Evolutionary conservation across 352 stramenopile genomes (phyloP).

Genomic region (Pythium sp.): DNA sequence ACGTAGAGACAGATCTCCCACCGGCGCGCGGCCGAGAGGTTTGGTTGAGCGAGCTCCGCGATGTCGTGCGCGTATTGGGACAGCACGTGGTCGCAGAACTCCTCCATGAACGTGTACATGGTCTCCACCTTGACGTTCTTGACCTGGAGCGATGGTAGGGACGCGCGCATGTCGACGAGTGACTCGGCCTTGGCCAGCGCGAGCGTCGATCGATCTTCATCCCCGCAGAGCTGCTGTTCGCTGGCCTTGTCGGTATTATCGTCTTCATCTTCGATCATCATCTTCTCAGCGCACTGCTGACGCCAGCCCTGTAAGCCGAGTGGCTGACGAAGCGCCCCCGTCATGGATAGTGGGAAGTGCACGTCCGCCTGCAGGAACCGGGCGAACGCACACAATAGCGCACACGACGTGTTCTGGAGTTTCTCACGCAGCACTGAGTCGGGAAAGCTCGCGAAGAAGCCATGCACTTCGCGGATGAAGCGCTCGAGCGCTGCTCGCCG

Average conservation of each 20-base stretch:
- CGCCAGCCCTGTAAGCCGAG: conserved; percentile 51
- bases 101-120: conserved; percentile 77
- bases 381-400: conserved; percentile 44
- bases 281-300: conserved; percentile 47
- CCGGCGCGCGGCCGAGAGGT: conserved; percentile 45
- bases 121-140: conserved; percentile 63
- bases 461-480: conserved; percentile 42
- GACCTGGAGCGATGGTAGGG: conserved; percentile 50
- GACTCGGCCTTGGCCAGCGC: conserved; percentile 8
- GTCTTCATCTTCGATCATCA: conserved; percentile 35
- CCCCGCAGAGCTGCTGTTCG: neutral
- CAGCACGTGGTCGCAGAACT: conserved; percentile 71
- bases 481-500: conserved; percentile 36
- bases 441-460: conserved; percentile 39
- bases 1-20: conserved; percentile 79
- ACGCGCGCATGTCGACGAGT: conserved; percentile 3
- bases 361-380: conserved; percentile 44
- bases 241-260: neutral
- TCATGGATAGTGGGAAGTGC: conserved; percentile 38
- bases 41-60: conserved; percentile 40
- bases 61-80: conserved; percentile 65
- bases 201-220: conserved; percentile 11
- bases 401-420: conserved; percentile 35
- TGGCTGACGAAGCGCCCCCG: conserved; percentile 35
- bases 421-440: conserved; percentile 33